Evolutionary conservation across 441 rosid genomes (phyloP).

Genomic region (Flueggea neowawraea): DNA sequence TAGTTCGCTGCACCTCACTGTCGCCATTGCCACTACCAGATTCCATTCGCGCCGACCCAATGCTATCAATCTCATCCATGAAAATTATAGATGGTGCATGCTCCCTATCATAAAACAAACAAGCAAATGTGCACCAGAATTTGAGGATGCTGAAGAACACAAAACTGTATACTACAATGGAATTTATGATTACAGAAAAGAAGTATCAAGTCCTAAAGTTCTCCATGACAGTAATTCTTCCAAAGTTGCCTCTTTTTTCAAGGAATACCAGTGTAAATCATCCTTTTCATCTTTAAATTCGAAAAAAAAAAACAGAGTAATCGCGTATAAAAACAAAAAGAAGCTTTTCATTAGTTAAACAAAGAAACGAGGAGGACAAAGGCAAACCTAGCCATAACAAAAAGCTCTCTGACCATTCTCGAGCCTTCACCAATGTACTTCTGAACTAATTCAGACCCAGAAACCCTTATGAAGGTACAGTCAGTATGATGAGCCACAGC

Average conservation of each 20-base stretch:
- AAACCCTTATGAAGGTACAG: constrained; percentile 98
- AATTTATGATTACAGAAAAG: background rate
- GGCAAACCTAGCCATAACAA: constrained; percentile 96
- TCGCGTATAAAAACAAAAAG: background rate
- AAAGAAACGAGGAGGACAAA: background rate
- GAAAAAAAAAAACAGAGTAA: background rate
- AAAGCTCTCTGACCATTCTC: constrained; percentile 97
- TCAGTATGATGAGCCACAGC: constrained; percentile 99
- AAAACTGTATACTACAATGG: background rate
- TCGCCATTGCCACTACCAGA: constrained; percentile 98
- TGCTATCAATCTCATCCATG: constrained; percentile 96
- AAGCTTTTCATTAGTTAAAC: background rate
- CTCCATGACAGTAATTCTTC: no score
- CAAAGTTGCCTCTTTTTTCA: no score
- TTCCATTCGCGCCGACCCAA: constrained; percentile 96
- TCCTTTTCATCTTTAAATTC: background rate
- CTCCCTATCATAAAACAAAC: constrained; percentile 45
- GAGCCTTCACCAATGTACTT: constrained; percentile 98
- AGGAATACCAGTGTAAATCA: no score
- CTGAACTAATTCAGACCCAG: constrained; percentile 95
- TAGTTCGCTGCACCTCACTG: constrained; percentile 91
- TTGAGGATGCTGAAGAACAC: background rate
- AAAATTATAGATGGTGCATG: constrained; percentile 95
- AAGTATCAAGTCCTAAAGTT: no score
- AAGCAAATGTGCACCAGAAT: background rate